Conservation (phyloP, 495 filamentous ascomycete genomes). For the Xylaria grammica region DNA sequence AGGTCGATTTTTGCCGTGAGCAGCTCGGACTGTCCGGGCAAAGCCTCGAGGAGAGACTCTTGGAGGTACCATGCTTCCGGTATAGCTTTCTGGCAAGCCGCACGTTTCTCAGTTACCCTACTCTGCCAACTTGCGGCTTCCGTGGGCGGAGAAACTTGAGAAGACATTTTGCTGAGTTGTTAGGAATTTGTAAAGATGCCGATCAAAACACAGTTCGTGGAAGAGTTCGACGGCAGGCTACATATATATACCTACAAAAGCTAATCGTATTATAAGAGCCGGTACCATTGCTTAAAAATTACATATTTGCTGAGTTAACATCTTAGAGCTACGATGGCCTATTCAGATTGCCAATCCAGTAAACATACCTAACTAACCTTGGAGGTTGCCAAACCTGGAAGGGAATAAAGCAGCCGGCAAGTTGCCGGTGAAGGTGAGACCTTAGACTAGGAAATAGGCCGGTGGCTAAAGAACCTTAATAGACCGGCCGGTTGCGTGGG, state of each 20-base stretch:
- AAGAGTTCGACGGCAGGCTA: neutral
- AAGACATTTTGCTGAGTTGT: neutral
- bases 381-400: no score
- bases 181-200: neutral
- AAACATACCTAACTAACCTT: no score
- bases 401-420: no score
- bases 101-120: conserved; percentile 14
- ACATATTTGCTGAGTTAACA: no score
- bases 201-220: neutral
- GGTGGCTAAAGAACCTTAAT: no score
- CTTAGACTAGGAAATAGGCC: no score
- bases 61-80: conserved; percentile 11
- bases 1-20: neutral
- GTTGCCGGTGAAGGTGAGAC: no score
- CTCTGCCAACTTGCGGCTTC: neutral
- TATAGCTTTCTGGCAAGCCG: conserved; percentile 14
- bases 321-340: no score
- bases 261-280: no score
- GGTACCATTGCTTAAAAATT: no score
- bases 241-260: neutral
- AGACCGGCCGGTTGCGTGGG: no score
- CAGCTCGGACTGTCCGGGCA: neutral
- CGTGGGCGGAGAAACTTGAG: neutral
- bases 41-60: conserved; percentile 9
- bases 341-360: no score